Conservation (phyloP, 2,329 filamentous ascomycete species). For the Bimuria novae-zelandiae region DNA sequence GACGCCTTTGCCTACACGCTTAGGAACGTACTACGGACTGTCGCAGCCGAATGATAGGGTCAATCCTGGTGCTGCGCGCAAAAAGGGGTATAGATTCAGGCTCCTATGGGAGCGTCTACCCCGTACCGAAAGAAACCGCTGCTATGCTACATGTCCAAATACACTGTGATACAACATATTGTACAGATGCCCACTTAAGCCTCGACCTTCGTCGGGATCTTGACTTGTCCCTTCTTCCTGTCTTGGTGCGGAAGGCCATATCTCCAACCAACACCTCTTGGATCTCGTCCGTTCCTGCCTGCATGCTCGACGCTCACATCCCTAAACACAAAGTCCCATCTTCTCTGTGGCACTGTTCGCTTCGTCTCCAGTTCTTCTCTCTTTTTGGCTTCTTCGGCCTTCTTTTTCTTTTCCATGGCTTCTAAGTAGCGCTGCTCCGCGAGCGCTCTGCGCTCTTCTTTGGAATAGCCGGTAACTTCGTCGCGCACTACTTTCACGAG, state of each 20-base stretch:
- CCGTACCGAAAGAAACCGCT: conserved; percentile 15
- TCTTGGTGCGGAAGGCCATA: conserved; percentile 67
- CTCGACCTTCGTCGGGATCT: conserved; percentile 66
- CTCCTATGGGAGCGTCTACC: conserved; percentile 2
- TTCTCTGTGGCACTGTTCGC: conserved; percentile 52
- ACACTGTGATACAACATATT: conserved; percentile 28
- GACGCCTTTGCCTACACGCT: too few species aligned
- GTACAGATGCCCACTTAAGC: conserved; percentile 31
- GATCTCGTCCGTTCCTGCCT: conserved; percentile 59
- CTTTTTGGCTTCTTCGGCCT: conserved; percentile 48
- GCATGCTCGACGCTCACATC: conserved; percentile 61
- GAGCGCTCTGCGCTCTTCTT: conserved; percentile 41
- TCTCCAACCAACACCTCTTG: conserved; percentile 59
- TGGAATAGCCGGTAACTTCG: conserved; percentile 30
- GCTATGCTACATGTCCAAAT: conserved; percentile 27
- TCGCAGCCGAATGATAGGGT: background rate
- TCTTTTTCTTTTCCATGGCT: conserved; percentile 44
- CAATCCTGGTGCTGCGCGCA: background rate
- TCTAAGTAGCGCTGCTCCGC: conserved; percentile 34
- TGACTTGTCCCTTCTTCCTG: conserved; percentile 65
- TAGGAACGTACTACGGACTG: too few species aligned
- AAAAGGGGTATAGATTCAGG: conserved; percentile 6
- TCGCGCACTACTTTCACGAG: conserved; percentile 55
- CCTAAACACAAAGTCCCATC: conserved; percentile 65
- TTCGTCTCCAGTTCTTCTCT: conserved; percentile 50